These are phyloP conservation scores for Agastache rugosa DNA, from an alignment of 257 asterid species.

Conservation along the genomic window DNA sequence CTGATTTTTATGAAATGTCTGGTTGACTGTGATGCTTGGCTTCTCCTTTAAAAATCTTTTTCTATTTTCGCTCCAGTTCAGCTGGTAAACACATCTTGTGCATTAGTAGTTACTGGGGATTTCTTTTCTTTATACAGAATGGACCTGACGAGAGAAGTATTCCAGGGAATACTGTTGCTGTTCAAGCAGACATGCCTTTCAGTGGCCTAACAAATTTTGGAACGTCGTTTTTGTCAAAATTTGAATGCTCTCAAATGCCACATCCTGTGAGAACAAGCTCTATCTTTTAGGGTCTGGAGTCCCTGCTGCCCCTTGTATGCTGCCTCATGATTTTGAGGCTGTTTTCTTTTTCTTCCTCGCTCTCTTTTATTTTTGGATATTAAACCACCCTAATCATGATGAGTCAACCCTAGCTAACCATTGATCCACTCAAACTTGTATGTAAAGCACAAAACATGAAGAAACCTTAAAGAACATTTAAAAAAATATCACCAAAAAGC, in stretches of 20 bases:
- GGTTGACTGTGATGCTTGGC: neutral
- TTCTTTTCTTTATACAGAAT: constrained; percentile 53
- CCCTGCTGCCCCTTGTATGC: constrained; percentile 2
- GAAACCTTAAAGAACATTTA: neutral
- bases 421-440: neutral
- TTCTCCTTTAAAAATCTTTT: constrained; percentile 3
- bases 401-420: neutral
- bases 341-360: neutral
- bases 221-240: constrained; percentile 87
- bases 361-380: neutral
- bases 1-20: constrained; percentile 15
- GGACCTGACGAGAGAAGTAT: constrained; percentile 96
- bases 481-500: neutral
- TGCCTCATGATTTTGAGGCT: constrained; percentile 1
- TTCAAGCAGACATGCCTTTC: constrained; percentile 97
- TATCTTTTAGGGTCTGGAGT: constrained; percentile 3
- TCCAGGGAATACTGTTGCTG: constrained; percentile 96
- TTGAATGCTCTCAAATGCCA: constrained; percentile 98
- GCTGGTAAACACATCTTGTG: constrained; percentile 21
- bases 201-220: constrained; percentile 93
- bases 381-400: neutral
- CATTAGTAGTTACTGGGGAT: constrained; percentile 27
- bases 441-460: neutral
- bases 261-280: constrained; percentile 78
- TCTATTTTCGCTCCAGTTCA: constrained; percentile 1